Base-by-base conservation (phyloP, 352 stramenopile genomes). In the Phytophthora pisi region DNA sequence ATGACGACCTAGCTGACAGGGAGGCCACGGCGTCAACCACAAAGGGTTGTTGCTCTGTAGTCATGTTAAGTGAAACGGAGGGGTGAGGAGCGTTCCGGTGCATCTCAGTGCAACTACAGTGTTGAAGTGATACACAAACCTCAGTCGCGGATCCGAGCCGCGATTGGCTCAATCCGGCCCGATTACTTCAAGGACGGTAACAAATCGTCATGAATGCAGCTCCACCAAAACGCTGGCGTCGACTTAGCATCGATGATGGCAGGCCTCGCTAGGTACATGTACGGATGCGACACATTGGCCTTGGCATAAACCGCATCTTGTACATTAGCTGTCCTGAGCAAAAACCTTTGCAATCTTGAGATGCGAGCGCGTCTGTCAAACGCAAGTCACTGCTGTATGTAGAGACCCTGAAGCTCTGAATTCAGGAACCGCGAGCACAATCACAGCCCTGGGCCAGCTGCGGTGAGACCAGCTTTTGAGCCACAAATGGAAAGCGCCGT, bases 191-290 rank as follows among this genome's bases (percentile, higher is more conserved):
- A 53, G 16, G 16, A 11, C 15, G 13, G 26, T 16, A 13, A 24
- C 55, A 61, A 61, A 53, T 61, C 55, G 4, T 43, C 23, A n/a
- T 18, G 16, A 18, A 43, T 24, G 51, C n/a, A 28, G 30, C 26
- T 43, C 54, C 40, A 45, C 16, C 54, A 20, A 61, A 52, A 50
- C 16, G 7, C 16, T 61, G 55, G 55, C 55, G 26, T 61, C 26
- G 55, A 61, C 55, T 53, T 34, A 5, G 10, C 16, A 18, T 30
- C 45, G 51, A 58, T 58, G 51, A 58, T 49, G 51, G 51, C 51
- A 47, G 5, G 30, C 34, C 16, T 47, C 5, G 42, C 42, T 47
- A 4, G 6, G 10, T 40, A 20, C 34, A 13, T 10, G 2, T 40
- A 10, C 10, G 8, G n/a, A 5, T 40, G 49, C 23, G 28, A 55